A percentile compares a stretch with the other conserved stretches of the same genome.
Evolutionary conservation across 2,329 filamentous ascomycete genomes (phyloP).

Genomic region (Dactylellina parvicollis): DNA sequence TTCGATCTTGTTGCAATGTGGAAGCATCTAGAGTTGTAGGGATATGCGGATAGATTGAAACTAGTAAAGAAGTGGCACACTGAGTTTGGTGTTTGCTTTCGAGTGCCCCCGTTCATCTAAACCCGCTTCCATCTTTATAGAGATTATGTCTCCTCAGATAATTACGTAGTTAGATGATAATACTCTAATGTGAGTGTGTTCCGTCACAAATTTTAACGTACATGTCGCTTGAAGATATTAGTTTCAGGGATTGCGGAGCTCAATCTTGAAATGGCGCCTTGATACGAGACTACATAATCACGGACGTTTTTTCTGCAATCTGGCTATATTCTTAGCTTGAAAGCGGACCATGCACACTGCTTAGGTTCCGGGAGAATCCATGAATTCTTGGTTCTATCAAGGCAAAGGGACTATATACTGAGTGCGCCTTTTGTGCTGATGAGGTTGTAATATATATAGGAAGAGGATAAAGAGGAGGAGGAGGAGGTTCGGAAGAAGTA

Average conservation of each 20-base stretch:
- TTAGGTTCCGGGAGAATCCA: conserved; percentile 47
- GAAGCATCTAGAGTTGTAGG: background rate
- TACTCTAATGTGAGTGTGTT: too few species aligned
- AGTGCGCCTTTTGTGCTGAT: conserved; percentile 53
- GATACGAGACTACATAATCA: background rate
- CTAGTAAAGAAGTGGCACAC: background rate
- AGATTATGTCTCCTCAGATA: too few species aligned
- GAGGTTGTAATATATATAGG: conserved; percentile 49
- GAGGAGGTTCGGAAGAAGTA: conserved; percentile 13
- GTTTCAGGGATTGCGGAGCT: too few species aligned
- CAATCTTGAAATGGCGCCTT: too few species aligned
- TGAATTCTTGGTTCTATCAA: conserved; percentile 54
- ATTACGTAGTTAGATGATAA: too few species aligned
- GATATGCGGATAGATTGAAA: background rate
- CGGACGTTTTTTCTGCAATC: background rate
- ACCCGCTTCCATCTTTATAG: background rate
- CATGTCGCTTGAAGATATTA: too few species aligned
- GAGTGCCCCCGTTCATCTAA: background rate
- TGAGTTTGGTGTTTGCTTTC: background rate
- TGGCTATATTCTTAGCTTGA: background rate
- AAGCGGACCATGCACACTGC: background rate
- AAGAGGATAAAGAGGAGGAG: background rate
- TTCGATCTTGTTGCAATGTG: background rate
- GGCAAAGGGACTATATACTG: conserved; percentile 51
- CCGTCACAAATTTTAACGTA: too few species aligned